Percentiles rank a stretch among this genome's conserved stretches.
Conservation (phyloP, 1,284 basidiomycete genomes). For the Psilocybe mexicana region DNA sequence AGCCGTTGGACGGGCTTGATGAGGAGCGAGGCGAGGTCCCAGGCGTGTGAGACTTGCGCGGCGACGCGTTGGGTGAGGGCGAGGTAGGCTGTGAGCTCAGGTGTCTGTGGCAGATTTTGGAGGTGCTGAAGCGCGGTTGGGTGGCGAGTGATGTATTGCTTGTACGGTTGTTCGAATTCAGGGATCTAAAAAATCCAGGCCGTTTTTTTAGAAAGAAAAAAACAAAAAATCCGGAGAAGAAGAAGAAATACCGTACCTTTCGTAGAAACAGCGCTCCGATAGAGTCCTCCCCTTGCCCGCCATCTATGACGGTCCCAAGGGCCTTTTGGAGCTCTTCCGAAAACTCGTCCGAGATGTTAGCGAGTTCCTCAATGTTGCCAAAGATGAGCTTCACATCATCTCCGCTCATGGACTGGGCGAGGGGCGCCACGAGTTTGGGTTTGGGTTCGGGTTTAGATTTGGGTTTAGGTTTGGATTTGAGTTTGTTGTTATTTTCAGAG, state of each 20-base stretch:
- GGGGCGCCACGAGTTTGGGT: constrained; percentile 35
- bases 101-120: constrained; percentile 42
- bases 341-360: constrained; percentile 70
- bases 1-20: constrained; percentile 93
- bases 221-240: neutral
- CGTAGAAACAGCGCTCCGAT: constrained; percentile 81
- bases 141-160: constrained; percentile 86
- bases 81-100: constrained; percentile 66
- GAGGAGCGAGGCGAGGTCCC: constrained; percentile 91
- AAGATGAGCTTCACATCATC: constrained; percentile 80
- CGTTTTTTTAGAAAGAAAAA: neutral
- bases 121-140: constrained; percentile 75
- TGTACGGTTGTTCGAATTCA: constrained; percentile 77
- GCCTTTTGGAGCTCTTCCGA: constrained; percentile 58
- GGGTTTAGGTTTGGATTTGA: too few relatives aligned
- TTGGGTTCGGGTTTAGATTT: too few relatives aligned
- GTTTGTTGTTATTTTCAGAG: constrained; percentile 47
- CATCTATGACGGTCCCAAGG: constrained; percentile 52
- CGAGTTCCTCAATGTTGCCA: constrained; percentile 76
- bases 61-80: constrained; percentile 68
- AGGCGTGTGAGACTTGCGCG: constrained; percentile 77
- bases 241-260: constrained; percentile 47
- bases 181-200: constrained; percentile 55
- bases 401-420: constrained; percentile 62
- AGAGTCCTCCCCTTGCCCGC: constrained; percentile 62